Percentiles rank a stretch among this genome's conserved stretches.
Evolutionary conservation across 441 rosid species (phyloP).

Genomic region (Rhodomyrtus psidioides): DNA sequence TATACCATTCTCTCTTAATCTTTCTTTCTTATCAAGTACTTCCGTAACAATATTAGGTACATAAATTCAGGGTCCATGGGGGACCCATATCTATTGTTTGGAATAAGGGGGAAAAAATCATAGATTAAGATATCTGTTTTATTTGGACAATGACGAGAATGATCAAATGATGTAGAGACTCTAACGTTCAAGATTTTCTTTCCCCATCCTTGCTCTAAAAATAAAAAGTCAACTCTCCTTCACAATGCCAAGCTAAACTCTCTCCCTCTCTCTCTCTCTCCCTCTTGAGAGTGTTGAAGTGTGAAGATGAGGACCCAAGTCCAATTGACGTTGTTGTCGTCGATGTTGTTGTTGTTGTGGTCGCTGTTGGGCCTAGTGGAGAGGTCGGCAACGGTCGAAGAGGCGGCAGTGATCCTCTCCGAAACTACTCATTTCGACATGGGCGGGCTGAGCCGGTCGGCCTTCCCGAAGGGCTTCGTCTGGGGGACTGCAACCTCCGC

Average conservation of each 20-base stretch:
- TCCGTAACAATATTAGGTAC: not conserved
- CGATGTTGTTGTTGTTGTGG: not conserved
- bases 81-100: not conserved
- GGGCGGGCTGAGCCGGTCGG: conserved; percentile 59
- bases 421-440: conserved; percentile 30
- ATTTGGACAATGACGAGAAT: not conserved
- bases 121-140: not conserved
- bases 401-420: not conserved
- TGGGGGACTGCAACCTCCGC: conserved; percentile 96
- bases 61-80: too few species aligned
- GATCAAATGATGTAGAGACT: not conserved
- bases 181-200: not conserved
- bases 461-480: conserved; percentile 57
- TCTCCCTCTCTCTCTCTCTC: not conserved
- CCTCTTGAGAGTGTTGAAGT: not conserved
- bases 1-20: too few species aligned
- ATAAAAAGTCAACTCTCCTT: not conserved
- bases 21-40: too few species aligned
- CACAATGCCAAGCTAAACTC: not conserved
- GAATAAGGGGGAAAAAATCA: not conserved
- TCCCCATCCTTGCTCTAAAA: not conserved
- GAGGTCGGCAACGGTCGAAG: conserved; percentile 11
- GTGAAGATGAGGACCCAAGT: not conserved
- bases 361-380: not conserved
- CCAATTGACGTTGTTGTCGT: not conserved